Base-by-base conservation (phyloP, 2,329 filamentous ascomycete genomes). In the Fusarium sp. region DNA sequence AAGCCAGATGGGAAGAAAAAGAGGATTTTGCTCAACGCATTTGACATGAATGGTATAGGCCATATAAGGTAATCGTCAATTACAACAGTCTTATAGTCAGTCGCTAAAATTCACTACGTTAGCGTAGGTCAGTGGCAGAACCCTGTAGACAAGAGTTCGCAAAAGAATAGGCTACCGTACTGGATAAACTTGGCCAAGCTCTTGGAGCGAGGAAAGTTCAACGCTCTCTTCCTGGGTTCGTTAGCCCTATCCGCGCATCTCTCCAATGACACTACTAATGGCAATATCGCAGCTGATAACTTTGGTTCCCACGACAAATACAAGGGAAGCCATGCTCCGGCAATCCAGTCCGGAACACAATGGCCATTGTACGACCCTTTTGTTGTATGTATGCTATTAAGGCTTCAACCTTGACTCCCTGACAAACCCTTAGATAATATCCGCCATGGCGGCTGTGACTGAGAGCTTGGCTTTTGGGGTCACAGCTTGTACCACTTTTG, bases 381-480 rank as follows among this genome's bases (percentile, higher is more conserved):
- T 8, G 34, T 34, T 10, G 54, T 62, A n/a, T 53, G 31, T 51
- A 7, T 13, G n/a, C 23, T 12, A 3, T 13, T 18, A 31, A n/a
- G 7, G 18, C 27, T 37, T 7, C n/a, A 3, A 47, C 3, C 13
- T 2, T 23, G 7, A 16, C 18, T 55, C 3, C 41, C 23, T 10
- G 8, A 39, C 13, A 15, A n/a, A 34, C 16, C 43, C n/a, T 7
- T 27, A 60, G 44, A 51, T 58, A 6, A 51, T 60, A 37, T 50
- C 54, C 13, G 54, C 13, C 89, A 89, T 75, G 1, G 84, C 87
- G 3, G 84, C 85, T 10, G 89, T 88, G 2, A 69, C 66, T 4
- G 54, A 63, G n/a, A 47, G 46, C 8, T 15, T 69, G 15, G 51
- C 55, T 4, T 69, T 69, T 51, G 66, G 58, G 3, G 55, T 69